Evolutionary conservation across 177 flowering plant genomes (phyloP), one percentile per base, ranked within the genome.

Genomic region (Vitis hybrid): DNA sequence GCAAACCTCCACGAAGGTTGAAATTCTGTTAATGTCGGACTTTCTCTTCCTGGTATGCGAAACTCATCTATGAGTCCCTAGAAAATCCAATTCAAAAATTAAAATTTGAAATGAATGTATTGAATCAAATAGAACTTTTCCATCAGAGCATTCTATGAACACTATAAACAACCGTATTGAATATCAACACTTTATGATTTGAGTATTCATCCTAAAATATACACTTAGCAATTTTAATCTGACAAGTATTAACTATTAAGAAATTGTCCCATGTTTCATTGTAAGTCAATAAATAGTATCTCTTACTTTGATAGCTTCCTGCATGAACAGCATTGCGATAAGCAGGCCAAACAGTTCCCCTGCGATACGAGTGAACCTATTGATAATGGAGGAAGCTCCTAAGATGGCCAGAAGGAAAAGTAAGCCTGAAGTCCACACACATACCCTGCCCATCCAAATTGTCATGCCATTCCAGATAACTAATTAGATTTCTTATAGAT

Each of bases 1-100:
- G 90, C 90, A 70, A 91, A 93, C 72, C 96, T 86, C 97, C 98
- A 93, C 18, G 82, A 69, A 67, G 76, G 71, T 69, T 66, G 76
- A 59, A 67, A 77, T 68, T 77, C 73, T 50, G 53, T 39, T 4
- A 59, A 53, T 19, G 53, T 73, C 12, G 73, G 80, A 68, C 74
- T 69, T 31, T 74, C 67, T 59, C 80, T 68, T 59, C 66, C 66
- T n/a, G 82, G 82, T 57, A 72, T 50, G 69, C 74, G 71, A 60
- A 80, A 80, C 48, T 80, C 82, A 61, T 77, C 51, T 45, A 80
- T 61, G 9, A 80, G 74, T 71, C 82, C 82, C 82, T 80, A 59
- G 15, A 3, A 59, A 74, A 48, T 12, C 48, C 59, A 66, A 52
- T 29, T 34, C 14, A 59, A 56, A 2, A 50, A 53, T 53, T 53